These are phyloP conservation scores for Saccharomycopsis sp. DNA, from an alignment of 805 yeast species.

Conservation along the genomic window DNA sequence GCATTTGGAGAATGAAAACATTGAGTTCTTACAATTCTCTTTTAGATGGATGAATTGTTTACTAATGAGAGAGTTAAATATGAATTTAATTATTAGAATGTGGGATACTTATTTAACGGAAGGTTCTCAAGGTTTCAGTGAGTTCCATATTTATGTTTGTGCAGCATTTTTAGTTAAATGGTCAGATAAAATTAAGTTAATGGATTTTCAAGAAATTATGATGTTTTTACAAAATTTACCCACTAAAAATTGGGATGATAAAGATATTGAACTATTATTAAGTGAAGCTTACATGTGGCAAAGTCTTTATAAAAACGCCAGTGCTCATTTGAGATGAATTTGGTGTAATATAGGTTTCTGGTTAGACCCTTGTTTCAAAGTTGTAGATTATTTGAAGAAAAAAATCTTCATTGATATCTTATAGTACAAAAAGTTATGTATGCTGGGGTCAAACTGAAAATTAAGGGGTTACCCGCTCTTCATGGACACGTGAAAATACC, in stretches of 20 bases:
- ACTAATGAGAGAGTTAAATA: slow-evolving; percentile 83
- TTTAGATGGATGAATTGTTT: slow-evolving; percentile 99
- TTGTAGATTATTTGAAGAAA: no score
- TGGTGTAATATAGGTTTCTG: no score
- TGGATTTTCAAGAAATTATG: slow-evolving; percentile 93
- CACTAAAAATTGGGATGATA: slow-evolving; percentile 74
- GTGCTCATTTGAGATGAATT: slow-evolving; percentile 59
- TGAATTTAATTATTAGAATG: slow-evolving; percentile 77
- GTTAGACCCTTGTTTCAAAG: not conserved
- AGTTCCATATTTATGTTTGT: slow-evolving; percentile 93
- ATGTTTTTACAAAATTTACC: slow-evolving; percentile 88
- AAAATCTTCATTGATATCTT: no score
- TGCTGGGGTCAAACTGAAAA: no score
- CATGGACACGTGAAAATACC: no score
- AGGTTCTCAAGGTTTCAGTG: slow-evolving; percentile 64
- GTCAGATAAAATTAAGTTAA: slow-evolving; percentile 62
- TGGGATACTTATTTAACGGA: slow-evolving; percentile 93
- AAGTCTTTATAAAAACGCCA: slow-evolving; percentile 77
- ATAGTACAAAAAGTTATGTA: no score
- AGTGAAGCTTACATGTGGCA: slow-evolving; percentile 98
- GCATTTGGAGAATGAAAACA: slow-evolving; percentile 71
- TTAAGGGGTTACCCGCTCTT: no score
- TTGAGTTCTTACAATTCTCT: slow-evolving; percentile 93
- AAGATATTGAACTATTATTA: slow-evolving; percentile 80
- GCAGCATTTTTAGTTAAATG: slow-evolving; percentile 92